Percentiles rank a stretch among this genome's conserved stretches.
These are phyloP conservation scores for Cutaneotrichosporon mucoides DNA, from an alignment of 1,284 basidiomycete genomes.

Conservation along the genomic window DNA sequence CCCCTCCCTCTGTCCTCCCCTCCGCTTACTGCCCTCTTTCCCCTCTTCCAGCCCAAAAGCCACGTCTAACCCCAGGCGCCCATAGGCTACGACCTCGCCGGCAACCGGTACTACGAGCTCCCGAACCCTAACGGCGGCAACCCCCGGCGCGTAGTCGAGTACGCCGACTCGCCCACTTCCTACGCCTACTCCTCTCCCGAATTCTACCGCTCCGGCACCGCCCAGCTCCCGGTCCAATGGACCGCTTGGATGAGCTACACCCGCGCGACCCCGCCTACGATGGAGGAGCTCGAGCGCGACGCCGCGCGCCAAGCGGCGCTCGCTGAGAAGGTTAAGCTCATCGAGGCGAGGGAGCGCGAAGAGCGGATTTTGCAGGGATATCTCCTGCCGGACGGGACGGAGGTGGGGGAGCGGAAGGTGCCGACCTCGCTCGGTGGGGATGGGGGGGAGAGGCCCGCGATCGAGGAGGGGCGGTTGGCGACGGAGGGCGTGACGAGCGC, in stretches of 20 bases:
- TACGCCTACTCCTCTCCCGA: background rate
- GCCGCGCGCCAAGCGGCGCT: conserved; percentile 25
- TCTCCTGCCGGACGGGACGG: conserved; percentile 27
- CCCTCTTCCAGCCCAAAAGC: too few relatives aligned
- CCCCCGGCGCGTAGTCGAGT: conserved; percentile 31
- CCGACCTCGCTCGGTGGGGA: too few relatives aligned
- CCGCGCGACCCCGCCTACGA: conserved; percentile 30
- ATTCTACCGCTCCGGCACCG: conserved; percentile 30
- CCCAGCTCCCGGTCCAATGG: conserved; percentile 40
- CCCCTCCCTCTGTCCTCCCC: too few relatives aligned
- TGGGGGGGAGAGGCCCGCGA: background rate
- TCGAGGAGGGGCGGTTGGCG: background rate
- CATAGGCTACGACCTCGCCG: conserved; percentile 22
- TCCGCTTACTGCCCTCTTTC: background rate
- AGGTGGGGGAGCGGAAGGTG: background rate
- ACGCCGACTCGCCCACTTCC: conserved; percentile 21
- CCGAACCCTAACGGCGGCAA: conserved; percentile 27
- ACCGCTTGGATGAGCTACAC: conserved; percentile 37
- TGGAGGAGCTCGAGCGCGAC: conserved; percentile 36
- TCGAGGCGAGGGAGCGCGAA: conserved; percentile 36
- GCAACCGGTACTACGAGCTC: conserved; percentile 34
- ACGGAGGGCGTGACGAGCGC: too few relatives aligned
- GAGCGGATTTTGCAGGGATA: conserved; percentile 46
- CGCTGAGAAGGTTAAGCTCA: conserved; percentile 25
- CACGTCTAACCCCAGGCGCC: conserved; percentile 16